A percentile compares a stretch with the other conserved stretches of the same genome.
Conservation (phyloP, 1,284 basidiomycete genomes). For the Ganoderma leucocontextum region DNA sequence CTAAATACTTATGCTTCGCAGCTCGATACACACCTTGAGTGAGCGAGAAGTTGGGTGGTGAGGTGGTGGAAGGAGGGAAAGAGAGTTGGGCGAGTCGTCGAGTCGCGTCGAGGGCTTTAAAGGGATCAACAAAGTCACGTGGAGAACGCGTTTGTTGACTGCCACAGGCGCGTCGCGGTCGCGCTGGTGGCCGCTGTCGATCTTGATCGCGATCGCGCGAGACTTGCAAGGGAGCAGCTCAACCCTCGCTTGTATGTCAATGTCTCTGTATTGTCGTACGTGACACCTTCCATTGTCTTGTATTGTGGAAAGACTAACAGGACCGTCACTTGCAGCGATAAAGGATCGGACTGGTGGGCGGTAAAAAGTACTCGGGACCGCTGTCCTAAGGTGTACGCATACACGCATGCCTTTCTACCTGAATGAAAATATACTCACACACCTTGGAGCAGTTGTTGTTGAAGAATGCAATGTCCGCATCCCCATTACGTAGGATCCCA, state of each 20-base stretch:
- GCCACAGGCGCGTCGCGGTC: conserved; percentile 32
- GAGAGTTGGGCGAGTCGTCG: conserved; percentile 16
- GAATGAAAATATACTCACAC: not conserved
- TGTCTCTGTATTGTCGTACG: not conserved
- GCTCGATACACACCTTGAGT: conserved; percentile 21
- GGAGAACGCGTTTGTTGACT: conserved; percentile 28
- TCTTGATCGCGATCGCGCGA: conserved; percentile 6
- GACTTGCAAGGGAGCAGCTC: conserved; percentile 13
- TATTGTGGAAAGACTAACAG: not conserved
- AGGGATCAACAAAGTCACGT: conserved; percentile 37
- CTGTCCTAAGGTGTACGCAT: not conserved
- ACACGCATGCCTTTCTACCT: not conserved
- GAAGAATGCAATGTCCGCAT: not conserved
- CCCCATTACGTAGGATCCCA: not conserved
- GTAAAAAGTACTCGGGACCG: not conserved
- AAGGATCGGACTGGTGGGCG: not conserved
- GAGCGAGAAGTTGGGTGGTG: conserved; percentile 7
- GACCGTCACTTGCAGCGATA: not conserved
- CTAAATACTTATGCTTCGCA: not conserved
- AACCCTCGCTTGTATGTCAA: conserved; percentile 2
- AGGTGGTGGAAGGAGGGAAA: conserved; percentile 29
- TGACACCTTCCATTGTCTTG: not conserved
- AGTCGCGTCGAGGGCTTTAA: conserved; percentile 35
- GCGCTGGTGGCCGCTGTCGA: conserved; percentile 8
- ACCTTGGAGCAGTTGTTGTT: not conserved